phyloP scores from a whole-genome alignment of 306 rosid genomes.

The Citrullus colocynthis region DNA sequence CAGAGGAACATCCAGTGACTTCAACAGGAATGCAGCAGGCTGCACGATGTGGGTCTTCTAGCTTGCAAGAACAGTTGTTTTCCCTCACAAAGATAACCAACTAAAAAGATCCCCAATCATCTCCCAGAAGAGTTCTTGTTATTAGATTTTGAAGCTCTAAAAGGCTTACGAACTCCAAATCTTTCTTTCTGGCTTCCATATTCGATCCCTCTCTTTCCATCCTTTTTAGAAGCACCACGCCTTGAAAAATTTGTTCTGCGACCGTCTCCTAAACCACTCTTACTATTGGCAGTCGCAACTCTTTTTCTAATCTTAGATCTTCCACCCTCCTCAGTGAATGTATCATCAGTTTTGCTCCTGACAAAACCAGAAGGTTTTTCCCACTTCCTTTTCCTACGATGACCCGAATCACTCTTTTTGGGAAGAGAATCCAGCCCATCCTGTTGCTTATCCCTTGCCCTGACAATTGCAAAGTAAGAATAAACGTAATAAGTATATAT shows the following conservation, averaged over 20 bases:
- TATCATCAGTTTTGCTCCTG: slow-evolving; percentile 13
- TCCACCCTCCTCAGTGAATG: slow-evolving; percentile 13
- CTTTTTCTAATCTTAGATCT: slow-evolving; percentile 21
- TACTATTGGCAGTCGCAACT: slow-evolving; percentile 20
- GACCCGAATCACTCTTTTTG: slow-evolving; percentile 16
- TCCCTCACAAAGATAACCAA: background rate
- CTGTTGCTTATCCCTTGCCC: slow-evolving; percentile 35
- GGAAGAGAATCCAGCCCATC: slow-evolving; percentile 12
- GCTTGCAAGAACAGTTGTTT: background rate
- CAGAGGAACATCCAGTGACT: background rate
- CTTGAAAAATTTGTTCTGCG: slow-evolving; percentile 9
- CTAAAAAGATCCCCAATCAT: background rate
- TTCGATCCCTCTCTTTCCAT: slow-evolving; percentile 22
- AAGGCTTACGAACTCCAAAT: slow-evolving; percentile 13
- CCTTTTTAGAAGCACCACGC: background rate
- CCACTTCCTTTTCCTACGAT: slow-evolving; percentile 30
- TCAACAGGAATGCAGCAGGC: background rate
- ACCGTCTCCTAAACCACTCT: slow-evolving; percentile 18
- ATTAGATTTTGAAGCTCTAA: slow-evolving; percentile 19
- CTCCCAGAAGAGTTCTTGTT: slow-evolving; percentile 17
- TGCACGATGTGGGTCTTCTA: background rate
- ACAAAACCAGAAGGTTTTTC: slow-evolving; percentile 14
- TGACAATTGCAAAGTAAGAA: slow-evolving; percentile 10
- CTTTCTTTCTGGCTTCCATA: slow-evolving; percentile 9
- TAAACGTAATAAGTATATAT: background rate